phyloP scores from a whole-genome alignment of 2,329 filamentous ascomycete genomes.

The Scedosporium aurantiacum region DNA sequence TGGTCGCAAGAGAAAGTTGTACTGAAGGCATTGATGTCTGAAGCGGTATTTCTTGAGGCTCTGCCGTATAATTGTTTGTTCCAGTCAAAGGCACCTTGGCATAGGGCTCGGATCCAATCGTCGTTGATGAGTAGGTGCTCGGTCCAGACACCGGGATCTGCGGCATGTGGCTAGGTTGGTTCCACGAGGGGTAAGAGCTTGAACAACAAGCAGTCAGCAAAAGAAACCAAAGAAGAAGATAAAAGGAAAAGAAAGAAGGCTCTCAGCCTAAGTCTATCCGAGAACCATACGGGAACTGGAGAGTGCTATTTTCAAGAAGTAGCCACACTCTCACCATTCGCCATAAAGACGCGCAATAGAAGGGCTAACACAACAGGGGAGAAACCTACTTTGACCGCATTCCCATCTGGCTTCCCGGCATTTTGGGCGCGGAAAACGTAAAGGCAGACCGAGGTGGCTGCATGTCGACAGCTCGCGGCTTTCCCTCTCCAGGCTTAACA shows the following conservation, averaged over 20 bases:
- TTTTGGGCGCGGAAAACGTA: conserved; percentile 46
- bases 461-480: conserved; percentile 39
- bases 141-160: conserved; percentile 37
- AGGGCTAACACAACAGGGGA: not conserved
- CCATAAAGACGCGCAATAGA: too few species aligned
- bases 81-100: conserved; percentile 42
- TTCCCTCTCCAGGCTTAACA: conserved; percentile 43
- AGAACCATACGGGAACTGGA: too few species aligned
- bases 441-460: conserved; percentile 46
- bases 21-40: conserved; percentile 34
- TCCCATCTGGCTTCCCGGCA: conserved; percentile 40
- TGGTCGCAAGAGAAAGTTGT: conserved; percentile 35
- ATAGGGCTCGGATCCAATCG: conserved; percentile 39
- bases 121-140: conserved; percentile 37
- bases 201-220: conserved; percentile 4
- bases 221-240: not conserved
- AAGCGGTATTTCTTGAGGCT: conserved; percentile 42
- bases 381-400: conserved; percentile 48
- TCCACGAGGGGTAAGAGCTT: conserved; percentile 50
- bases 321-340: too few species aligned
- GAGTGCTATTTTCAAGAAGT: too few species aligned
- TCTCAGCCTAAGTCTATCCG: too few species aligned
- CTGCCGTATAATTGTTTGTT: conserved; percentile 33
- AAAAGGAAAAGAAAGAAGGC: too few species aligned
- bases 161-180: conserved; percentile 31